These are phyloP conservation scores for Nasturtium officinale DNA, from an alignment of 345 rosid genomes.

Conservation along the genomic window DNA sequence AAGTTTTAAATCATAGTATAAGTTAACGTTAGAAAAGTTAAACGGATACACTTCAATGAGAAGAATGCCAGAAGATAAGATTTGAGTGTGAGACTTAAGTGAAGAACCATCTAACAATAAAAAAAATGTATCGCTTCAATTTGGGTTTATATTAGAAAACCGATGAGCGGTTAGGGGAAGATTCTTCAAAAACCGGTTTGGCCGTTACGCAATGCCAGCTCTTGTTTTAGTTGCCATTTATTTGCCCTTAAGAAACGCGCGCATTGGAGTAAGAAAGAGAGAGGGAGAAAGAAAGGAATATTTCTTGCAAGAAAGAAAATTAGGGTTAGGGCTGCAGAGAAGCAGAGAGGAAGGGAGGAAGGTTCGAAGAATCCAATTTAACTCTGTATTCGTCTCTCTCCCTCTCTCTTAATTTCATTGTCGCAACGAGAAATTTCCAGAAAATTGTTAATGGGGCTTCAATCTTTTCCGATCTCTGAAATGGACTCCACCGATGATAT, in stretches of 20 bases:
- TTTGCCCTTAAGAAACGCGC: conserved; percentile 23
- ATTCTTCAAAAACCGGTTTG: conserved; percentile 12
- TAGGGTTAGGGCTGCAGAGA: conserved; percentile 45
- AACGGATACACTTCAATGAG: neutral
- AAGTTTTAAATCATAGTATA: neutral
- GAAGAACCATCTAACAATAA: neutral
- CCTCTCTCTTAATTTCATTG: neutral
- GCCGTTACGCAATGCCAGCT: conserved; percentile 36
- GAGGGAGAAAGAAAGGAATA: neutral
- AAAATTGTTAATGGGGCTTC: conserved; percentile 32
- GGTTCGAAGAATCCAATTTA: conserved; percentile 22
- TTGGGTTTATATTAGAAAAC: conserved; percentile 7
- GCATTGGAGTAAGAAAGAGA: neutral
- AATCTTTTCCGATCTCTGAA: conserved; percentile 16
- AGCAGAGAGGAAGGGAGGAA: conserved; percentile 15
- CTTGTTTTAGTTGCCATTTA: conserved; percentile 20
- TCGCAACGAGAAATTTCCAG: neutral
- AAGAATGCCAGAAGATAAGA: neutral
- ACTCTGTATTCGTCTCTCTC: conserved; percentile 34
- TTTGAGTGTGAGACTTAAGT: neutral
- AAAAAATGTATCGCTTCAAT: neutral
- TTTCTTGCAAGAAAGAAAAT: conserved; percentile 23
- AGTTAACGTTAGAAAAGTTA: neutral
- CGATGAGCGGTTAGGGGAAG: neutral
- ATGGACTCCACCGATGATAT: conserved; percentile 42